Evolutionary conservation across 768 basidiomycete species (phyloP), one percentile per base, ranked within the genome.

Genomic region (Kwoniella shandongensis): DNA sequence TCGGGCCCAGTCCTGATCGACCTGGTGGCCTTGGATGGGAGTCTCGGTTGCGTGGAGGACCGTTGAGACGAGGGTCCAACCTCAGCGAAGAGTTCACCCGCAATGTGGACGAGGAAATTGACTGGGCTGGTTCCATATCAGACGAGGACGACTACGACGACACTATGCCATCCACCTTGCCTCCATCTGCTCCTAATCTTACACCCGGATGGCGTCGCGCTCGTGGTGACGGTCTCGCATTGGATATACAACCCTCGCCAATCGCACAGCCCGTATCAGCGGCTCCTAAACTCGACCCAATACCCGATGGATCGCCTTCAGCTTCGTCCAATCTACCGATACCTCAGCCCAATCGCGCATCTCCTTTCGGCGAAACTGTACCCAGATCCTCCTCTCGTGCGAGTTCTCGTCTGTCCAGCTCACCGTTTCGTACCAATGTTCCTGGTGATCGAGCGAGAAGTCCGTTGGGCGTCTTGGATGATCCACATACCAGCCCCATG

Each of bases 141-240:
- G 73, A 74, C 48, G 74, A 68, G 22, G 71, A 70, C 42, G 70
- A 73, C n/a, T 70, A 71, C 39, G 70, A 62, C 20, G 57, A 44
- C 57, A 4, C 48, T 3, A 29, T 18, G 6, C 32, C 35, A 40
- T 39, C 49, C 10, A 29, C 39, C 2, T 41, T 58, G 35, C 35
- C 50, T 12, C 57, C 57, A 5, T 38, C 40, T 18, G 58, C 25
- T 29, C 57, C 40, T 38, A 67, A 50, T 23, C 57, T 46, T 26
- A 53, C 29, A 20, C 32, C 44, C 23, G 39, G 13, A 15, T 49
- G 53, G 62, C 35, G 48, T 20, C 47, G 26, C 26, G 40, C 41
- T n/a, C 40, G 35, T 15, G 25, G 59, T 32, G 48, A 51, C n/a
- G 60, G 54, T 17, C 30, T 54, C 15, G 54, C 51, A 8, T 44